Evolutionary conservation across 1,284 basidiomycete species (phyloP), one percentile per base, ranked within the genome.

Genomic region (Spongispora temasekensis): DNA sequence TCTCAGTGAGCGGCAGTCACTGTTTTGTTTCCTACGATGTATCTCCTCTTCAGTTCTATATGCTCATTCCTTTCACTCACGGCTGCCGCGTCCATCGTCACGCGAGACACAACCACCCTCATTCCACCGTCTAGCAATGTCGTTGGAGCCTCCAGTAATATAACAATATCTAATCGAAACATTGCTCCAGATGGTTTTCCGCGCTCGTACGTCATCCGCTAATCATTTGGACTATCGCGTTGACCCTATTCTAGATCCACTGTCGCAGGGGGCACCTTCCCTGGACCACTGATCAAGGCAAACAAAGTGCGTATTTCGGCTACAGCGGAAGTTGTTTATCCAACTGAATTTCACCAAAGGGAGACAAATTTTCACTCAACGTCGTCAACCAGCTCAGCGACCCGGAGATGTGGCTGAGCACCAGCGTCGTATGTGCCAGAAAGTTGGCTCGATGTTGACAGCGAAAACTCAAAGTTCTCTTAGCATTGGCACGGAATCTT

Each of bases 171-270:
- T 23, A 81, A 81, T 58, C 57, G 52, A 19, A 61, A 66, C 32
- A 70, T 81, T 51, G 59, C 74, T 9, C 80, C 79, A 4, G 79
- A 81, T 70, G 80, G 80, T 28, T 79, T 74, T 60, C 53, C 58
- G 55, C 77, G 78, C 44, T 71, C 68, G 75, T 80, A 59, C 21
- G 71, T 28, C 4, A 21, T 30, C 40, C 34, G 50, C 52, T 12
- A 7, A 23, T 52, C 21, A n/a, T 1, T 5, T 8, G 1, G 13
- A 25, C 25, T 32, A n/a, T 52, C 34, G 5, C 25, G 46, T 55
- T 65, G 31, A 67, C 15, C 28, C 9, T 17, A 13, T 4, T 17
- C 27, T 21, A 71, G 70, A 21, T 34, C 68, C 12, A 59, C 64
- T 13, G 59, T 72, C 48, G 73, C 71, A 21, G 72, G 72, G 34